A percentile compares a stretch with the other conserved stretches of the same genome.
Evolutionary conservation across 2,329 filamentous ascomycete species (phyloP).

Genomic region (Alternaria viburni): DNA sequence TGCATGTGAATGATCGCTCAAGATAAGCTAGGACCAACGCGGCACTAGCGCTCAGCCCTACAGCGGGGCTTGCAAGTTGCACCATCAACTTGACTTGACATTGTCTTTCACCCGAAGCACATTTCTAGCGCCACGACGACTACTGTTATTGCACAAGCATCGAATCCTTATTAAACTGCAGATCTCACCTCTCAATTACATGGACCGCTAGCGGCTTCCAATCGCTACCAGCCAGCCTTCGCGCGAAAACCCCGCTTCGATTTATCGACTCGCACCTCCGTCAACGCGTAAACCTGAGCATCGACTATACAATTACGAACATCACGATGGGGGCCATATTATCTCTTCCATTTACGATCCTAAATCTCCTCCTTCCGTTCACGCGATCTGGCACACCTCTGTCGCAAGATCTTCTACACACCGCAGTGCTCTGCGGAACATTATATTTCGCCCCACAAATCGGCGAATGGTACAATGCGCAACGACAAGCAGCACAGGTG

Average conservation of each 20-base stretch:
- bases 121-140: not conserved
- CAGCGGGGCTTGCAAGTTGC: slow-evolving; percentile 3
- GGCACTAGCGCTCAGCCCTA: slow-evolving; percentile 13
- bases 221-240: not conserved
- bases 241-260: not conserved
- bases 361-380: slow-evolving; percentile 57
- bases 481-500: slow-evolving; percentile 14
- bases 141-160: not conserved
- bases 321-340: slow-evolving; percentile 39
- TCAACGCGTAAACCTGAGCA: not conserved
- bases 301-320: not conserved
- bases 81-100: slow-evolving; percentile 14
- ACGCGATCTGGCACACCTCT: slow-evolving; percentile 56
- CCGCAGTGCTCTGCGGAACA: slow-evolving; percentile 51
- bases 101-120: not conserved
- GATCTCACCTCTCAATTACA: not conserved
- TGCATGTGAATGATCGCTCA: not conserved
- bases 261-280: not conserved
- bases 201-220: slow-evolving; percentile 2
- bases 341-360: slow-evolving; percentile 31
- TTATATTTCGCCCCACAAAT: slow-evolving; percentile 57
- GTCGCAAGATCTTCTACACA: slow-evolving; percentile 55
- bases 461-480: slow-evolving; percentile 47
- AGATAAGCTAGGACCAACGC: not conserved
- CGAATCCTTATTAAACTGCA: not conserved